Conservation (phyloP, 2,329 filamentous ascomycete genomes). For the Lachnellula cervina region DNA sequence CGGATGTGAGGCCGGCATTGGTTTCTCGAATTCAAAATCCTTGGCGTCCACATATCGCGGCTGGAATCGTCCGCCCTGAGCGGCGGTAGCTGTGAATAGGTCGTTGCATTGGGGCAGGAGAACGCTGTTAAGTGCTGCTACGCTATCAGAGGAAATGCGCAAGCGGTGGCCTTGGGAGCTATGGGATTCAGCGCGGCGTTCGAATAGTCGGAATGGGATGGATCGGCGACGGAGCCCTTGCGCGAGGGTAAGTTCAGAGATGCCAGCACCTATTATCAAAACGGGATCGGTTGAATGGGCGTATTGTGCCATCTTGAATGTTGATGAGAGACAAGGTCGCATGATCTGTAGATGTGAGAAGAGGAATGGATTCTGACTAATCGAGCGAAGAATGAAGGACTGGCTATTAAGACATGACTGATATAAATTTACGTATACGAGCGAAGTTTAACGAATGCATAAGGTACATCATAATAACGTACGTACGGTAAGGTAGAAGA, state of each 20-base stretch:
- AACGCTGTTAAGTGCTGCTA: background rate
- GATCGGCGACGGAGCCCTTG: slow-evolving; percentile 11
- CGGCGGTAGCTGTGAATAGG: background rate
- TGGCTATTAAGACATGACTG: too few species aligned
- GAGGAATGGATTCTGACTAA: too few species aligned
- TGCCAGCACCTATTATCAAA: slow-evolving; percentile 29
- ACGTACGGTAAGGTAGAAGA: too few species aligned
- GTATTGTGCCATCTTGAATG: too few species aligned
- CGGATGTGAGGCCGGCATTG: background rate
- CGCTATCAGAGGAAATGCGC: background rate
- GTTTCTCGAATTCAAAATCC: background rate
- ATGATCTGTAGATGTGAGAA: too few species aligned
- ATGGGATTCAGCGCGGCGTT: background rate
- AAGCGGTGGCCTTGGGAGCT: background rate
- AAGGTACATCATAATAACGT: too few species aligned
- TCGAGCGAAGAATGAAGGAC: too few species aligned
- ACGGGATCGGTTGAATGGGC: background rate
- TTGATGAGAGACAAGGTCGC: too few species aligned
- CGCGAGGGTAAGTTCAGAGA: slow-evolving; percentile 30
- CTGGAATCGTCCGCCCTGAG: background rate
- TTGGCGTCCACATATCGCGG: slow-evolving; percentile 5
- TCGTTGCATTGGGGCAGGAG: background rate
- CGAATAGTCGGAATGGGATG: slow-evolving; percentile 1
- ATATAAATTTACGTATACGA: too few species aligned
- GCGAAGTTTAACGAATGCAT: too few species aligned